phyloP scores from a whole-genome alignment of 2,329 filamentous ascomycete genomes.

The Chrysoporthe cubensis region DNA sequence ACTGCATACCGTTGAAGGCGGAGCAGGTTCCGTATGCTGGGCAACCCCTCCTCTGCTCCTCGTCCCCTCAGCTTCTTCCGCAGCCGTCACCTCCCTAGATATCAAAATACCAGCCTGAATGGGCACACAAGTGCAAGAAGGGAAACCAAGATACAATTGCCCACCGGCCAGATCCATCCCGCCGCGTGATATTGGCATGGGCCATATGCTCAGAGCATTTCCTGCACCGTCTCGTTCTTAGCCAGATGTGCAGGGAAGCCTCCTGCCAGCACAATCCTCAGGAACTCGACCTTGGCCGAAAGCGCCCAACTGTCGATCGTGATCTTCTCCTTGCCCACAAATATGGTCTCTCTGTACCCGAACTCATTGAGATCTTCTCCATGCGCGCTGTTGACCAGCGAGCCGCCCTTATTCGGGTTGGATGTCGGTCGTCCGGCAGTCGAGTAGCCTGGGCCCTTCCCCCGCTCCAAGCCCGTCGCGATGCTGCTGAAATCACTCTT shows the following conservation, averaged over 20 bases:
- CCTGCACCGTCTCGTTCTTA: constrained; percentile 44
- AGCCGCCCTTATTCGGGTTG: constrained; percentile 48
- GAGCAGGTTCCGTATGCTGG: neutral
- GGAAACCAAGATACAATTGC: neutral
- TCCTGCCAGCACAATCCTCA: constrained; percentile 52
- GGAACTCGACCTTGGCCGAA: constrained; percentile 50
- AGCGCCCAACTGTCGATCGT: constrained; percentile 57
- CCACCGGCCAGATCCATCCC: neutral
- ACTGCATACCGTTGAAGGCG: neutral
- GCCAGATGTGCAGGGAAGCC: constrained; percentile 47
- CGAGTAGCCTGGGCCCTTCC: constrained; percentile 59
- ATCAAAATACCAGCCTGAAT: constrained; percentile 18
- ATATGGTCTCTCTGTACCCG: constrained; percentile 57
- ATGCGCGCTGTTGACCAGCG: constrained; percentile 46
- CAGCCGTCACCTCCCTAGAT: neutral
- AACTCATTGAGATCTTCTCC: constrained; percentile 50
- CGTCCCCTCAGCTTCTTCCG: neutral
- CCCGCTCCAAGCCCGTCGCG: constrained; percentile 57
- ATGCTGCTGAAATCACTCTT: constrained; percentile 55
- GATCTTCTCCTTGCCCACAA: constrained; percentile 49
- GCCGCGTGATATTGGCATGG: neutral
- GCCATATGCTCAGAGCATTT: constrained; percentile 37
- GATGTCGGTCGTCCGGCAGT: constrained; percentile 47
- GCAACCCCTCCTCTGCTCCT: neutral
- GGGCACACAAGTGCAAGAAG: neutral